Evolutionary conservation across 345 rosid species (phyloP).

Genomic region (Punica granatum): DNA sequence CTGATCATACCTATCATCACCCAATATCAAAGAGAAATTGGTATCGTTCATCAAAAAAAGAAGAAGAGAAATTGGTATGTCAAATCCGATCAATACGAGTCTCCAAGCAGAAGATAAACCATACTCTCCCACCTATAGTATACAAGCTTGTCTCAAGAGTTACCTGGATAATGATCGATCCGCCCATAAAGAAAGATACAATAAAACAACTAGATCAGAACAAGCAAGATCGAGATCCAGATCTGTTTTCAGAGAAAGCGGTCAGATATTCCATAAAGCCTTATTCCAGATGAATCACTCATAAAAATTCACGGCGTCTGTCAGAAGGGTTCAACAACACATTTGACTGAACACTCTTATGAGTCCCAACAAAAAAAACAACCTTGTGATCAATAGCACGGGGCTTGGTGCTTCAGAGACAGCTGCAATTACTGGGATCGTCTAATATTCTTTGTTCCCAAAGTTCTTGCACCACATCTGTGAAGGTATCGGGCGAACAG

Average conservation of each 20-base stretch:
- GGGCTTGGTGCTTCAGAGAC: neutral
- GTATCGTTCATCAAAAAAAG: too few species aligned
- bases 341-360: slow-evolving; percentile 1
- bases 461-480: slow-evolving; percentile 99
- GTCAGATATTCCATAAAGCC: neutral
- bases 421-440: neutral
- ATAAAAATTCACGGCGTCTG: slow-evolving; percentile 1
- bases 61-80: too few species aligned
- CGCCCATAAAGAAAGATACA: neutral
- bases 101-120: too few species aligned
- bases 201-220: neutral
- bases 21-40: too few species aligned
- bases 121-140: neutral
- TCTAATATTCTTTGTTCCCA: slow-evolving; percentile 70
- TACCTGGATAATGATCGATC: neutral
- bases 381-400: neutral
- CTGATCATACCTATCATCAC: too few species aligned
- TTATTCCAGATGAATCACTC: neutral
- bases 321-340: neutral
- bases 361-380: neutral
- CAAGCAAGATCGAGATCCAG: neutral
- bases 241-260: neutral
- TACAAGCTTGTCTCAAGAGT: neutral
- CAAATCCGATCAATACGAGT: too few species aligned
- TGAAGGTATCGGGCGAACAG: slow-evolving; percentile 94